Conservation (phyloP, 2,329 filamentous ascomycete genomes). For the Didymella pomorum region DNA sequence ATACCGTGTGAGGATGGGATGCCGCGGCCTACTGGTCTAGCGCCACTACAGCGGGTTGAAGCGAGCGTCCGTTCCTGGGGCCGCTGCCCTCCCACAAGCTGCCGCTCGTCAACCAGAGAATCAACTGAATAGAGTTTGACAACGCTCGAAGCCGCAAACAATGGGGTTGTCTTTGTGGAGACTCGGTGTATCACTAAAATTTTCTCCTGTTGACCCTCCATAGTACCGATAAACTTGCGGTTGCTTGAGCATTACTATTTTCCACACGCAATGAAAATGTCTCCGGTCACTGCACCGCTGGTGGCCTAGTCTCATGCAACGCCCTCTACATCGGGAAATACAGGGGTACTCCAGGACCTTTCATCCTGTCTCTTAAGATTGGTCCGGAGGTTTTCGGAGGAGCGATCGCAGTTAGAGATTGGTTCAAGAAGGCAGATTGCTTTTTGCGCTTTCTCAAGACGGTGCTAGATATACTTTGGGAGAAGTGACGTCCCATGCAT, state of each 20-base stretch:
- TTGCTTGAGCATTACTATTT: not conserved
- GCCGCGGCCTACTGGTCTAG: slow-evolving; percentile 9
- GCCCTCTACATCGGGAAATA: slow-evolving; percentile 3
- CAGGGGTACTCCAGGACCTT: slow-evolving; percentile 3
- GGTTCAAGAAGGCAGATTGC: not conserved
- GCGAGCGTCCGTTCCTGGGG: slow-evolving; percentile 13
- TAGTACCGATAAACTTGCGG: not conserved
- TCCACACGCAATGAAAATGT: not conserved
- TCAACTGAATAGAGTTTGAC: not conserved
- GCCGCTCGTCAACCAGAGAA: slow-evolving; percentile 8
- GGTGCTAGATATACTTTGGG: not conserved
- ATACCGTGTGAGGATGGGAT: slow-evolving; percentile 12
- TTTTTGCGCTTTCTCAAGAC: not conserved
- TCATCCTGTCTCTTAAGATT: not conserved
- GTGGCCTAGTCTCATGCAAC: slow-evolving; percentile 7
- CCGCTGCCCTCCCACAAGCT: slow-evolving; percentile 6
- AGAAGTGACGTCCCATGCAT: not conserved
- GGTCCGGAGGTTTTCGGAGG: not conserved
- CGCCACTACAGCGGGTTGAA: slow-evolving; percentile 14
- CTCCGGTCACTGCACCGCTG: slow-evolving; percentile 10
- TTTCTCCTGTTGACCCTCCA: not conserved
- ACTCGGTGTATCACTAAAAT: not conserved
- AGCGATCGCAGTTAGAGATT: too few species aligned
- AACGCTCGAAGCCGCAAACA: not conserved
- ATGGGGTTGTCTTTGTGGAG: not conserved